phyloP scores from a whole-genome alignment of 176 grass and related monocot species.

The Carex scoparia region DNA sequence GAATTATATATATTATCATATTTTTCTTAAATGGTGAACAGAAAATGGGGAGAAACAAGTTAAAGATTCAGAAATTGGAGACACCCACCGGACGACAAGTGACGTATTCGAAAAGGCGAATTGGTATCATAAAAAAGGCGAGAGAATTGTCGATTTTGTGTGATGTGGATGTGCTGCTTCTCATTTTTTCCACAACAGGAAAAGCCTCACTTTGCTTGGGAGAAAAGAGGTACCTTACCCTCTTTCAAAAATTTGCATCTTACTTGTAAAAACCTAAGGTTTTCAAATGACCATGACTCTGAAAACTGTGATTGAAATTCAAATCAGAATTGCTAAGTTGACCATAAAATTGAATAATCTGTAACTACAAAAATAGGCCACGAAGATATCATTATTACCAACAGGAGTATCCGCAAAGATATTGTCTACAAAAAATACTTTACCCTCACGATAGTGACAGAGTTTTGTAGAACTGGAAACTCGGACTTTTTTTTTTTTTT shows the following conservation, averaged over 20 bases:
- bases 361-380: no score
- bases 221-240: constrained; percentile 22
- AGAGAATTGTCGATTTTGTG: constrained; percentile 39
- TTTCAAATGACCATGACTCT: no score
- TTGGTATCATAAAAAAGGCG: constrained; percentile 37
- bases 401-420: no score
- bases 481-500: no score
- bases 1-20: neutral
- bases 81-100: constrained; percentile 27
- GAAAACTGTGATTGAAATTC: no score
- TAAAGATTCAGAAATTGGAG: constrained; percentile 35
- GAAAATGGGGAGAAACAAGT: constrained; percentile 37
- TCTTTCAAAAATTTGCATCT: neutral
- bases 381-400: no score
- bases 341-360: no score
- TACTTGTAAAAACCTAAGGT: neutral
- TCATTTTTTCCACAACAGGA: constrained; percentile 35
- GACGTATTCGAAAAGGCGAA: constrained; percentile 34
- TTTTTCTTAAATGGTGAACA: neutral
- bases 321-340: no score
- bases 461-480: no score
- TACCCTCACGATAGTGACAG: no score
- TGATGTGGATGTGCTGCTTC: constrained; percentile 37
- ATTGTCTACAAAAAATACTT: no score
- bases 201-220: constrained; percentile 35